Percentiles rank a stretch among this genome's conserved stretches.
phyloP scores from a whole-genome alignment of 148 eudicot species.

The Talinum fruticosum region DNA sequence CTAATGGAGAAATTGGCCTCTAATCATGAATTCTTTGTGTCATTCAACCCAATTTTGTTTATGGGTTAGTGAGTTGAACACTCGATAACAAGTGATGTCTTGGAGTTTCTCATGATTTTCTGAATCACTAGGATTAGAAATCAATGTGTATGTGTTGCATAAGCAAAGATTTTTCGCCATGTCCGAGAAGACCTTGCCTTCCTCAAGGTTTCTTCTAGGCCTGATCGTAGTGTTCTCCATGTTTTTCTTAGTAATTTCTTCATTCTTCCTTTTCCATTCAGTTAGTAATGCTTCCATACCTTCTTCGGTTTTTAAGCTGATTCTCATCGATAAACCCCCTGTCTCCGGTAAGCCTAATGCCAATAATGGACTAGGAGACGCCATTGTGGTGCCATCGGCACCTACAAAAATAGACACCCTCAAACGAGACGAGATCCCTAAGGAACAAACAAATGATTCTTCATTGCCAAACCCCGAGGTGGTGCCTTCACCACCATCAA shows the following conservation, averaged over 20 bases:
- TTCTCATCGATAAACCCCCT: constrained; percentile 36
- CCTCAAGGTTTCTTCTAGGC: constrained; percentile 50
- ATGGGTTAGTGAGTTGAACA: neutral
- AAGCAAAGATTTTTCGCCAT: constrained; percentile 27
- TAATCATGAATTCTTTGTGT: constrained; percentile 14
- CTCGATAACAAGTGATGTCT: neutral
- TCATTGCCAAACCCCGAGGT: neutral
- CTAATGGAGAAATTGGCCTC: constrained; percentile 9
- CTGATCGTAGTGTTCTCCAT: constrained; percentile 46
- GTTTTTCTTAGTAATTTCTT: constrained; percentile 49
- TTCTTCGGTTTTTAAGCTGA: constrained; percentile 40
- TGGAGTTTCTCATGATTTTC: constrained; percentile 10
- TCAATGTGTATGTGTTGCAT: constrained; percentile 35
- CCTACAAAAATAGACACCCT: constrained; percentile 13
- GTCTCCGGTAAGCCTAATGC: constrained; percentile 16
- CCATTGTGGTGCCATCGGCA: constrained; percentile 5
- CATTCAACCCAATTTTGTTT: constrained; percentile 4
- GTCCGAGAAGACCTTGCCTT: constrained; percentile 49
- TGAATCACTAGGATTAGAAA: constrained; percentile 1
- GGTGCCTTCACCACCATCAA: constrained; percentile 14
- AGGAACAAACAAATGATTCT: constrained; percentile 9
- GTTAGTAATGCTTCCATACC: constrained; percentile 42
- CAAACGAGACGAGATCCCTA: constrained; percentile 8
- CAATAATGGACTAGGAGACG: constrained; percentile 7
- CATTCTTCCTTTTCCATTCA: constrained; percentile 52